Conservation (phyloP, 2,329 filamentous ascomycete genomes). For the Clarireedia homoeocarpa region DNA sequence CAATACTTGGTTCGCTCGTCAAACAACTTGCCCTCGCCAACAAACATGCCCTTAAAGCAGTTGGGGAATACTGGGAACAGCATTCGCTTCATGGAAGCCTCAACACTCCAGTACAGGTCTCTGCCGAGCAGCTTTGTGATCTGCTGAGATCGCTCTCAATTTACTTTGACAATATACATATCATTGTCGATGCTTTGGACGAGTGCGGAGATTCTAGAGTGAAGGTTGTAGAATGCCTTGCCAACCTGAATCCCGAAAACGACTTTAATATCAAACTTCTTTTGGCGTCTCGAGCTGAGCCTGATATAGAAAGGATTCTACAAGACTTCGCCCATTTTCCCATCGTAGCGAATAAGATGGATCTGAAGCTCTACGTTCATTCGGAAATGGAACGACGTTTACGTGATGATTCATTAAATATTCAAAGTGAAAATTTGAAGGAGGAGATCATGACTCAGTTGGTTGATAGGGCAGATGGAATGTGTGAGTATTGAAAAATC, state of each 20-base stretch:
- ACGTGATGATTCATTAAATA: neutral
- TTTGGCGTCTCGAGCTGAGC: constrained; percentile 9
- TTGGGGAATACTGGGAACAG: too few species aligned
- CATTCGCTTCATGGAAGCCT: neutral
- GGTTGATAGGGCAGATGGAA: constrained; percentile 12
- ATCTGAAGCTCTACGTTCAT: constrained; percentile 15
- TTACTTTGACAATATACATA: neutral
- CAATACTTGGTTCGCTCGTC: too few species aligned
- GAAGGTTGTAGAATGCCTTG: neutral
- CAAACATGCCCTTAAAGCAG: too few species aligned
- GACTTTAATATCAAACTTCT: constrained; percentile 11
- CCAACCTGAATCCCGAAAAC: constrained; percentile 1
- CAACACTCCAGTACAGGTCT: too few species aligned
- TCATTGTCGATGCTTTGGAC: constrained; percentile 9
- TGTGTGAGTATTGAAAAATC: constrained; percentile 8
- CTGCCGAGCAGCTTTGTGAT: neutral
- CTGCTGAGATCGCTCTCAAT: neutral
- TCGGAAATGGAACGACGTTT: constrained; percentile 10
- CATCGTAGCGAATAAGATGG: constrained; percentile 12
- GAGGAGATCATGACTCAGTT: constrained; percentile 11
- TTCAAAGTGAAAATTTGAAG: constrained; percentile 8
- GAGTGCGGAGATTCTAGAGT: neutral
- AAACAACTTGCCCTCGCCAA: too few species aligned
- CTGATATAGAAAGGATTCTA: constrained; percentile 11
- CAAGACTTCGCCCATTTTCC: constrained; percentile 4